A percentile compares a stretch with the other conserved stretches of the same genome.
Conservation (phyloP, 805 yeast species). For the Saturnispora silvae region DNA sequence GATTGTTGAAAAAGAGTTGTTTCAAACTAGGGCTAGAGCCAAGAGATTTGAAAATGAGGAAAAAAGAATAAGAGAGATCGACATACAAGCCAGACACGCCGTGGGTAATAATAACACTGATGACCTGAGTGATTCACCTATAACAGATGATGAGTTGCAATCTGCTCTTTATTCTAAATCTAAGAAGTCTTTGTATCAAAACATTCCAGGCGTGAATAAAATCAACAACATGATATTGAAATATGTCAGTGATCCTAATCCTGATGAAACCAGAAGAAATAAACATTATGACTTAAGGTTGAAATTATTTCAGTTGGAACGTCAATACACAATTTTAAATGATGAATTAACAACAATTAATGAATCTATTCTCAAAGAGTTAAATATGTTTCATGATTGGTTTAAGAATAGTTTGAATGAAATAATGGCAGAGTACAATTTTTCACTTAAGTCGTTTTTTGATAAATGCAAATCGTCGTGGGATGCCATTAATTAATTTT, state of each 20-base stretch:
- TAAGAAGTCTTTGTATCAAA: conserved; percentile 22
- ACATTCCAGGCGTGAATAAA: conserved; percentile 27
- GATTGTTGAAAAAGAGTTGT: conserved; percentile 20
- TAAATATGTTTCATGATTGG: conserved; percentile 24
- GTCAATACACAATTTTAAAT: conserved; percentile 21
- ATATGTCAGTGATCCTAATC: conserved; percentile 26
- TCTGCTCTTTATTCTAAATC: conserved; percentile 22
- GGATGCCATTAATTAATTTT: conserved; percentile 15
- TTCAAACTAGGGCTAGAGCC: conserved; percentile 18
- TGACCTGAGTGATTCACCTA: conserved; percentile 17
- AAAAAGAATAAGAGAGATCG: conserved; percentile 24
- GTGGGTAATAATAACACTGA: conserved; percentile 12
- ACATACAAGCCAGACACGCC: conserved; percentile 21
- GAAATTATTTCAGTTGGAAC: conserved; percentile 23
- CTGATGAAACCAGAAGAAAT: conserved; percentile 26
- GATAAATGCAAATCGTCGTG: conserved; percentile 18
- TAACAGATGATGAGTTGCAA: conserved; percentile 26
- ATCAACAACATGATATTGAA: conserved; percentile 26
- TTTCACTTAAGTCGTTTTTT: conserved; percentile 17
- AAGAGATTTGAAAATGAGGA: conserved; percentile 23
- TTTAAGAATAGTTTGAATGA: conserved; percentile 19
- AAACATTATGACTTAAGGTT: conserved; percentile 22
- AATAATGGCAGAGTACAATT: conserved; percentile 18
- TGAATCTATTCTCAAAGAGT: conserved; percentile 16
- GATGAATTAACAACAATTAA: conserved; percentile 21